A percentile compares a stretch with the other conserved stretches of the same genome.
Evolutionary conservation across 108 stramenopile species (phyloP).

Genomic region (Pseudonitzschia multiseries): DNA sequence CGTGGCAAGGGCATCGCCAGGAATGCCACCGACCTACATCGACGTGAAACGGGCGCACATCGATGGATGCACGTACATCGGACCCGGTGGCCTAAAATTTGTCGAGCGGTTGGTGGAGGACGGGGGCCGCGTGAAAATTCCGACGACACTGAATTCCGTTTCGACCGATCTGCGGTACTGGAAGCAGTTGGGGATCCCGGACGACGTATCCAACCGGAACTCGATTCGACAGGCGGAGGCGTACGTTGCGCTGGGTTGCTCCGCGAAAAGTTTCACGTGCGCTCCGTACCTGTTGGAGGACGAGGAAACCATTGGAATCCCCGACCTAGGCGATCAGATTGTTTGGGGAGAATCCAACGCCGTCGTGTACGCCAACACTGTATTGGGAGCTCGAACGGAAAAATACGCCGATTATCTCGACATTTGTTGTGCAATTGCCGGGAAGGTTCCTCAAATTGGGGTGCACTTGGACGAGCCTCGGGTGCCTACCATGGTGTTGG

Average conservation of each 20-base stretch:
- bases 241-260: conserved; percentile 71
- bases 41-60: conserved; percentile 61
- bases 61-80: conserved; percentile 87
- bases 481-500: conserved; percentile 52
- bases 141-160: conserved; percentile 79
- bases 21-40: conserved; percentile 30
- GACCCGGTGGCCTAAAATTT: conserved; percentile 69
- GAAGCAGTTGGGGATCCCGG: conserved; percentile 57
- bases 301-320: conserved; percentile 10
- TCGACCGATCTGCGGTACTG: conserved; percentile 73
- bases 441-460: conserved; percentile 58
- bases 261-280: conserved; percentile 68
- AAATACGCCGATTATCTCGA: conserved; percentile 90
- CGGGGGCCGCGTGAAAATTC: conserved; percentile 62
- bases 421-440: conserved; percentile 74
- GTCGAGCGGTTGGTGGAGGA: conserved; percentile 56
- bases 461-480: conserved; percentile 62
- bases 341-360: conserved; percentile 87
- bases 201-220: conserved; percentile 35
- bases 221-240: conserved; percentile 68
- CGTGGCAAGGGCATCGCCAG: conserved; percentile 3
- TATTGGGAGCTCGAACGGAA: conserved; percentile 77
- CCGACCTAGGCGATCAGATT: conserved; percentile 44
- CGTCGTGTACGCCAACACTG: conserved; percentile 79
- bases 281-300: conserved; percentile 75